Conservation (phyloP, 1,139 yeast genomes). For the Zygosaccharomyces sapae region DNA sequence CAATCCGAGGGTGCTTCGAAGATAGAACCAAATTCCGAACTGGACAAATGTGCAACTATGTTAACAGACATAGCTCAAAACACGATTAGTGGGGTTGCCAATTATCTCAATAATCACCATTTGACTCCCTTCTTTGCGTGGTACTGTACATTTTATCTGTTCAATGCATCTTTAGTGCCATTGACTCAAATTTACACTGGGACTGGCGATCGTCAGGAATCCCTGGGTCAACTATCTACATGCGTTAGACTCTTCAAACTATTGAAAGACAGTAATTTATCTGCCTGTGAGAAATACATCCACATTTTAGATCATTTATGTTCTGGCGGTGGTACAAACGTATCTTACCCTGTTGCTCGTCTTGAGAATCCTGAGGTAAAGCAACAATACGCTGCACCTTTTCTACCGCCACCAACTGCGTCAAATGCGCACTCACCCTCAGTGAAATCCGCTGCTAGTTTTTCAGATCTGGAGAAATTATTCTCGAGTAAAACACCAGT, state of each 20-base stretch:
- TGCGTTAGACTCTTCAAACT: constrained; percentile 9
- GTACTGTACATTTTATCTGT: constrained; percentile 55
- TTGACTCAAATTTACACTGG: constrained; percentile 2
- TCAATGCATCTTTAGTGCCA: constrained; percentile 16
- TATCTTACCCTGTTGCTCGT: neutral
- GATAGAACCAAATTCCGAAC: constrained; percentile 43
- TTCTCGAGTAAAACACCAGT: constrained; percentile 11
- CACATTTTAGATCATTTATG: constrained; percentile 11
- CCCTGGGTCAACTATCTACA: constrained; percentile 1
- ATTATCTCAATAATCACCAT: constrained; percentile 42
- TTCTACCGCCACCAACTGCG: neutral
- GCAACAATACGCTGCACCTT: constrained; percentile 1
- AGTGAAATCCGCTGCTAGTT: constrained; percentile 16
- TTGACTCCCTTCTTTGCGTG: constrained; percentile 50
- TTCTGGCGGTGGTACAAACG: neutral
- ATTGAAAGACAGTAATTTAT: constrained; percentile 8
- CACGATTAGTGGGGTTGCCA: constrained; percentile 48
- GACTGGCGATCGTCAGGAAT: neutral
- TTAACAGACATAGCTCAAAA: constrained; percentile 53
- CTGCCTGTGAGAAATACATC: constrained; percentile 12
- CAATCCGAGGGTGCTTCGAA: constrained; percentile 16
- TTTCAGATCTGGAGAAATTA: constrained; percentile 20
- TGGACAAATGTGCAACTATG: constrained; percentile 46
- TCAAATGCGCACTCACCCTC: constrained; percentile 10
- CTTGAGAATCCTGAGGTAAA: neutral